These are phyloP conservation scores for Naganishia vishniacii DNA, from an alignment of 768 basidiomycete species.

Conservation along the genomic window DNA sequence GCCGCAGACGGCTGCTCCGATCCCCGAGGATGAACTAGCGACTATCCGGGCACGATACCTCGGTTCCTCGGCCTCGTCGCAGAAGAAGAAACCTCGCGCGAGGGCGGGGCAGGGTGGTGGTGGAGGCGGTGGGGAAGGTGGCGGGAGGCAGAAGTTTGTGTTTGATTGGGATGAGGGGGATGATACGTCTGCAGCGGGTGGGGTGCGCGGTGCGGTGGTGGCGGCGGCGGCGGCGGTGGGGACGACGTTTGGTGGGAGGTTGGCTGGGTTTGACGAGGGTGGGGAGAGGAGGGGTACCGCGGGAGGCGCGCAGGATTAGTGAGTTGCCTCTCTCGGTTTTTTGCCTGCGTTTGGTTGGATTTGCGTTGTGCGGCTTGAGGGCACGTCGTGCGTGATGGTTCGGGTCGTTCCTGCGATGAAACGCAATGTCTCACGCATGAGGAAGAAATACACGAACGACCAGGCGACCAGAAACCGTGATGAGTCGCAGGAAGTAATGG, in stretches of 20 bases:
- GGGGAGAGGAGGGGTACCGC: constrained; percentile 31
- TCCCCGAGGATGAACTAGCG: constrained; percentile 55
- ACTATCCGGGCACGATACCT: constrained; percentile 89
- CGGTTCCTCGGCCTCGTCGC: constrained; percentile 65
- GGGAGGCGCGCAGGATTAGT: constrained; percentile 10
- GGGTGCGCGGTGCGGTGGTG: constrained; percentile 31
- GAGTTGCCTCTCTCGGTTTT: background rate
- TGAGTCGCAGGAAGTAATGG: too few species aligned
- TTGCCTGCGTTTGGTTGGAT: background rate
- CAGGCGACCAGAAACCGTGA: too few species aligned
- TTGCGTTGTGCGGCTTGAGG: too few species aligned
- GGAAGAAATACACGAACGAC: too few species aligned
- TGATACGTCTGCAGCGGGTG: constrained; percentile 65
- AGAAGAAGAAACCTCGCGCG: constrained; percentile 16
- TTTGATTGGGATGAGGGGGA: constrained; percentile 98
- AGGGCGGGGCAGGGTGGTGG: background rate
- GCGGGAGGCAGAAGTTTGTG: constrained; percentile 82
- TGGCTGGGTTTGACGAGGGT: constrained; percentile 46
- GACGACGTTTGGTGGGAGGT: constrained; percentile 44
- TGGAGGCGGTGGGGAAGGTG: constrained; percentile 27
- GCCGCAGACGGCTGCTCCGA: constrained; percentile 36
- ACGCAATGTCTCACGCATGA: too few species aligned
- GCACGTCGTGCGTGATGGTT: too few species aligned
- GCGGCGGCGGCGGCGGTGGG: constrained; percentile 30
- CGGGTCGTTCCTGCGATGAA: too few species aligned